Evolutionary conservation across 2,329 filamentous ascomycete genomes (phyloP).

Genomic region (Diaporthe destruens): DNA sequence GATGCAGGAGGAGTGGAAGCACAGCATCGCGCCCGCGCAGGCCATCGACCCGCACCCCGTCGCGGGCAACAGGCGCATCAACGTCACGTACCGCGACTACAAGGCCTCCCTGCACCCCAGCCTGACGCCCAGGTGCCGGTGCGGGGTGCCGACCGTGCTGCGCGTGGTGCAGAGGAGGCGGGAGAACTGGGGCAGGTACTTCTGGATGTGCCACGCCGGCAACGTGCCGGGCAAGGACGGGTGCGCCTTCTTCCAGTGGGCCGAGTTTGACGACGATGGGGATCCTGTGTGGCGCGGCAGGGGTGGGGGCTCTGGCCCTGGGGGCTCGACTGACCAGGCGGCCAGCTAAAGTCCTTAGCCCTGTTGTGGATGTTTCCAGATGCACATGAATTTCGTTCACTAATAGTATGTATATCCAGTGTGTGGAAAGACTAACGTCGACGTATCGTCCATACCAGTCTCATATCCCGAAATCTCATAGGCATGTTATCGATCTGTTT

Average conservation of each 20-base stretch:
- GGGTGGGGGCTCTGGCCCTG: neutral
- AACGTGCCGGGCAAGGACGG: conserved; percentile 76
- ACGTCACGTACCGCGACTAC: conserved; percentile 94
- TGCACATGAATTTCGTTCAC: neutral
- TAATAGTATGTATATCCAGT: too few relatives aligned
- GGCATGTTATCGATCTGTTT: neutral
- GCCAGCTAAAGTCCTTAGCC: neutral
- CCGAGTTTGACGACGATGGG: conserved; percentile 87
- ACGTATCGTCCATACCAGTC: neutral
- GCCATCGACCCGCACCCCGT: conserved; percentile 88
- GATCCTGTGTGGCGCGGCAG: conserved; percentile 72
- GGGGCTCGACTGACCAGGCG: neutral
- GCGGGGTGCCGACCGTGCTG: conserved; percentile 75
- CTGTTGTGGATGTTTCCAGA: neutral
- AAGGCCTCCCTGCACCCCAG: conserved; percentile 80
- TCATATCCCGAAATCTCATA: neutral
- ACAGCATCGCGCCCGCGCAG: conserved; percentile 80
- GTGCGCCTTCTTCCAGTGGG: conserved; percentile 88
- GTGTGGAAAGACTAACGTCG: too few relatives aligned
- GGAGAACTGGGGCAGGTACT: conserved; percentile 81
- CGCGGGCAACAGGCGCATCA: conserved; percentile 84
- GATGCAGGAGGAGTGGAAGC: conserved; percentile 98
- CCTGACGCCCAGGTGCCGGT: conserved; percentile 82
- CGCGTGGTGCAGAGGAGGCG: conserved; percentile 84
- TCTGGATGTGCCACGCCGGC: conserved; percentile 92